These are phyloP conservation scores for Sugiyamaella pinicola DNA, from an alignment of 1,139 yeast genomes.

Conservation along the genomic window DNA sequence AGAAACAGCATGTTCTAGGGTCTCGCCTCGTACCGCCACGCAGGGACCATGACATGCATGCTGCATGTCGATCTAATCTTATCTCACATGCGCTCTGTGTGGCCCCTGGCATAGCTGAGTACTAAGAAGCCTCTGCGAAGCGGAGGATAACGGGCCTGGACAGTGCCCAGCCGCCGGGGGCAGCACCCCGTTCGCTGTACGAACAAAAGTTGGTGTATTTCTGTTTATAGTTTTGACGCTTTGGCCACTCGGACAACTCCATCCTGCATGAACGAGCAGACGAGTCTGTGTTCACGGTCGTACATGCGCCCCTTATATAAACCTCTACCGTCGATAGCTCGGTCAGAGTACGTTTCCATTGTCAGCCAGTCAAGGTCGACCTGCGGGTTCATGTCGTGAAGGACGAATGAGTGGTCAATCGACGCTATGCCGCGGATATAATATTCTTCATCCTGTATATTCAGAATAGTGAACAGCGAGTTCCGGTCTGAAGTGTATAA, in stretches of 20 bases:
- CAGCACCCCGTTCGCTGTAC: not conserved
- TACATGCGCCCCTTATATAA: constrained; percentile 41
- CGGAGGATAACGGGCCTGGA: not conserved
- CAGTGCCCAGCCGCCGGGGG: too few relatives aligned
- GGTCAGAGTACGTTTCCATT: constrained; percentile 41
- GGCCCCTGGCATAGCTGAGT: too few relatives aligned
- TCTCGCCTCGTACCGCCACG: too few relatives aligned
- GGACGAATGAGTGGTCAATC: constrained; percentile 40
- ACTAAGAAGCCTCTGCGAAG: not conserved
- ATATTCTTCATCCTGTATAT: constrained; percentile 34
- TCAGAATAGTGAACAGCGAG: constrained; percentile 40
- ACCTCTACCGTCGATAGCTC: constrained; percentile 39
- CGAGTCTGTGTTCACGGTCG: constrained; percentile 31
- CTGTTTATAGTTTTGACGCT: constrained; percentile 2
- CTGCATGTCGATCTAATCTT: not conserved
- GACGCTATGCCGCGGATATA: constrained; percentile 37
- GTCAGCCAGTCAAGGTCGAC: constrained; percentile 38
- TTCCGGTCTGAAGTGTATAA: constrained; percentile 42
- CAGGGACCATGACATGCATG: not conserved
- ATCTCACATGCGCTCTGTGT: too few relatives aligned
- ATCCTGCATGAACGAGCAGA: constrained; percentile 42
- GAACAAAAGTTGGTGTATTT: too few relatives aligned
- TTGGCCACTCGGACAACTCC: constrained; percentile 36
- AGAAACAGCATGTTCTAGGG: too few relatives aligned
- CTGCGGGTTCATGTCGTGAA: constrained; percentile 36